Percentiles rank a stretch among this genome's conserved stretches.
These are phyloP conservation scores for Colletotrichum theobromicola DNA, from an alignment of 2,329 filamentous ascomycete species.

Conservation along the genomic window DNA sequence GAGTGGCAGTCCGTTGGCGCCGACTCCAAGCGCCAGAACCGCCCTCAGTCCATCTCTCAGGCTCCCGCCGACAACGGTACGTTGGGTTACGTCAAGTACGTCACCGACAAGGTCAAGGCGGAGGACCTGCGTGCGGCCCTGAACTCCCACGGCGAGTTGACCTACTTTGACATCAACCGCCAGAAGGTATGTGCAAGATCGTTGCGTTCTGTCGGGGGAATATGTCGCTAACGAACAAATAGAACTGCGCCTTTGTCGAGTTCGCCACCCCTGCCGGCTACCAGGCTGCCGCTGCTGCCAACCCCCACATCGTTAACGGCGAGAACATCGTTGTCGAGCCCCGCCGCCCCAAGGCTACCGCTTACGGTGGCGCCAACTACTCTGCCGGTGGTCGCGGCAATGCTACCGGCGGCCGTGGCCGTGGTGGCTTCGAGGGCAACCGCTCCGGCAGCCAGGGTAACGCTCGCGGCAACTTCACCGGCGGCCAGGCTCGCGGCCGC, in stretches of 20 bases:
- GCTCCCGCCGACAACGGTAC: slow-evolving; percentile 71
- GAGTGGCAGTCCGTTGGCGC: slow-evolving; percentile 91
- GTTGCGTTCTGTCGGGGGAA: neutral
- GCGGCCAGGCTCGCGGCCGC: slow-evolving; percentile 68
- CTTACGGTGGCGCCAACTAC: slow-evolving; percentile 74
- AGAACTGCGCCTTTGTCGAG: slow-evolving; percentile 98
- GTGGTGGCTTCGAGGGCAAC: slow-evolving; percentile 66
- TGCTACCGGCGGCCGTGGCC: slow-evolving; percentile 62
- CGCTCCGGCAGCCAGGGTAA: slow-evolving; percentile 59
- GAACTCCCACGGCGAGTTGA: slow-evolving; percentile 72
- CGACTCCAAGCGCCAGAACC: slow-evolving; percentile 84
- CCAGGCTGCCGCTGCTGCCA: slow-evolving; percentile 80
- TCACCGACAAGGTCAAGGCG: slow-evolving; percentile 84
- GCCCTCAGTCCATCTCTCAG: slow-evolving; percentile 69
- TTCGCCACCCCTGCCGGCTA: slow-evolving; percentile 84
- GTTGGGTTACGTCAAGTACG: slow-evolving; percentile 93
- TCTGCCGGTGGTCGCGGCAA: slow-evolving; percentile 39
- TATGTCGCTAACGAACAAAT: slow-evolving; percentile 27
- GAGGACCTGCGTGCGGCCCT: slow-evolving; percentile 75
- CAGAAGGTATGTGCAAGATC: slow-evolving; percentile 69
- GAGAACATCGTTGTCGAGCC: slow-evolving; percentile 89
- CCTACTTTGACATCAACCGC: slow-evolving; percentile 79
- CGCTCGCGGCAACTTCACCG: slow-evolving; percentile 72
- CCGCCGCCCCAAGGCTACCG: slow-evolving; percentile 77
- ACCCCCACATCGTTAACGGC: slow-evolving; percentile 83